Percentiles rank a stretch among this genome's conserved stretches.
Evolutionary conservation across 345 rosid genomes (phyloP).

Genomic region (Turritis glabra): DNA sequence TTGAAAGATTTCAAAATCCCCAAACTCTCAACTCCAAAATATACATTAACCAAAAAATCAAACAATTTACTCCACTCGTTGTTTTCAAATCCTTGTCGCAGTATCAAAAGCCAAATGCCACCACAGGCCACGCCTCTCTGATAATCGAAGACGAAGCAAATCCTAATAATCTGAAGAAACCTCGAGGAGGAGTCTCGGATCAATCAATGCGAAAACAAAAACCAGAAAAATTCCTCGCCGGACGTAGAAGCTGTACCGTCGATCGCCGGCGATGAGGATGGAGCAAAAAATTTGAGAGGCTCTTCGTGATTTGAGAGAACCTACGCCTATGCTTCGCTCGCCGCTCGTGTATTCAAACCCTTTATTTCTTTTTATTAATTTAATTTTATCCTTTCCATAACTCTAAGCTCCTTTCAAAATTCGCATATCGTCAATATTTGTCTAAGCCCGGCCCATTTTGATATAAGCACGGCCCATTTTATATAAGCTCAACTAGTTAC

Average conservation of each 20-base stretch:
- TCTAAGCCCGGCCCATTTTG: neutral
- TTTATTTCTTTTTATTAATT: neutral
- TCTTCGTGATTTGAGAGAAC: slow-evolving; percentile 34
- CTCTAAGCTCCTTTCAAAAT: neutral
- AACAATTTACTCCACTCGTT: slow-evolving; percentile 15
- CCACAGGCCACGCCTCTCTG: neutral
- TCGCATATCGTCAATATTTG: neutral
- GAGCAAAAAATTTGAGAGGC: slow-evolving; percentile 10
- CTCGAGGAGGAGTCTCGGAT: neutral
- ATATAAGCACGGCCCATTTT: neutral
- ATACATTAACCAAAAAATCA: slow-evolving; percentile 4
- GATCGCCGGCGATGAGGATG: slow-evolving; percentile 29
- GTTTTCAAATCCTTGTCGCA: neutral
- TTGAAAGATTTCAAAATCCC: slow-evolving; percentile 1
- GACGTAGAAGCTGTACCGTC: slow-evolving; percentile 1
- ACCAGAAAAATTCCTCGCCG: slow-evolving; percentile 4
- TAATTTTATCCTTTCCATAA: neutral
- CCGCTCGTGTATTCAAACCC: slow-evolving; percentile 16
- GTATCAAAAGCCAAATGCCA: neutral
- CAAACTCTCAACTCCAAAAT: slow-evolving; percentile 28
- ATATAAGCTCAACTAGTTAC: neutral
- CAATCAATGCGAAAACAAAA: neutral
- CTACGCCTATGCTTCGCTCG: slow-evolving; percentile 24
- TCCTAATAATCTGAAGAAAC: neutral
- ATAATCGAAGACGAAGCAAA: slow-evolving; percentile 5